Evolutionary conservation across 2,329 filamentous ascomycete species (phyloP), one percentile per base, ranked within the genome.

Genomic region (Knufia fluminis): DNA sequence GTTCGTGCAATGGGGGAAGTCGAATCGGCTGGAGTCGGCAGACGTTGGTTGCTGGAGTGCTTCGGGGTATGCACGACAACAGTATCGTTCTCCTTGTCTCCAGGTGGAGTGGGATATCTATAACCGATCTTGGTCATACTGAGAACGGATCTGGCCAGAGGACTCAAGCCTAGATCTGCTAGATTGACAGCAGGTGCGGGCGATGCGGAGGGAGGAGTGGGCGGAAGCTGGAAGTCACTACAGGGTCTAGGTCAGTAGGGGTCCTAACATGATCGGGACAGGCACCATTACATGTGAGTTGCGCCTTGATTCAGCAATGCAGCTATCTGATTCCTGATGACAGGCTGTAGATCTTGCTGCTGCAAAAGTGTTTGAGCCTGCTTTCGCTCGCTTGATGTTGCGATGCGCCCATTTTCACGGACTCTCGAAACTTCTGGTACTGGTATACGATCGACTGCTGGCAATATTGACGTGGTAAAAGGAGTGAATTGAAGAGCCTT

Each of bases 251-350:
- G 24, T 39, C 41, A 35, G 49, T 36, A 36, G 33, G n/a, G 68
- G 86, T 83, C 79, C 86, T 60, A 83, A 71, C 8, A 84, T 83
- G 54, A 85, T n/a, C 3, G 20, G 7, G 26, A 23, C 20, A 42
- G 17, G 10, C 4, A 4, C 14, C 9, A n/a, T 24, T 45, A 45
- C 42, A 32, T 4, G 16, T 32, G 42, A 45, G 42, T 19, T 10
- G 6, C 71, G 53, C 82, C 81, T n/a, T 82, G 77, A 61, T 82
- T 80, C 49, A 96, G 67, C 24, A 31, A 26, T 4, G 24, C 46
- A 28, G 16, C 36, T 7, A 41, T 4, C 8, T 41, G 7, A 10
- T 41, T 43, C 14, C 28, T 42, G 19, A 49, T 40, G 6, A 17
- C 22, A 23, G 35, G 20, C 23, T 35, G 24, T 26, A 33, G 24